Base-by-base conservation (phyloP, 257 asterid species). In the Vinca minor region DNA sequence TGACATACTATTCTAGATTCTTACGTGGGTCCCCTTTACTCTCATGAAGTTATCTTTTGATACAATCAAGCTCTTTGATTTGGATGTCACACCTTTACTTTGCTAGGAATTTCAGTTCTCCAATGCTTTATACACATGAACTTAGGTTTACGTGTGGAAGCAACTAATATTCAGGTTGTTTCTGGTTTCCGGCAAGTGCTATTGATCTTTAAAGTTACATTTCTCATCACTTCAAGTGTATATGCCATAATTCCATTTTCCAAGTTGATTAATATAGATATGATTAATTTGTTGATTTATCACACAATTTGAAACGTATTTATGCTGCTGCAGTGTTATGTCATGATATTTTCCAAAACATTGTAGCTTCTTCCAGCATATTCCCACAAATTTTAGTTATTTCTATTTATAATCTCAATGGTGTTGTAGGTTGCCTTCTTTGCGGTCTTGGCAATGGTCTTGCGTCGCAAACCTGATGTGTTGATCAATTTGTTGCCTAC, bases 391-490 rank as follows among this genome's bases (percentile, higher is more conserved):
- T 58, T n/a, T 38, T 38, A 34, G 4, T 23, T 65, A 23, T 7
- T 5, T 59, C 49, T 17, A 3, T n/a, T 50, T 23, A 15, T 14
- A 64, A 48, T 68, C 35, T 7, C 5, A 47, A 32, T 15, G 59
- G 2, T 11, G 21, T 32, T 66, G 62, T 58, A 77, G 81, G 78
- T 73, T 69, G 78, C 78, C 41, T 65, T 77, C 42, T 77, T 77
- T 65, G 57, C 65, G 58, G 78, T 72, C 65, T 63, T 69, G 42
- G 81, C 81, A 10, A 77, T 72, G 76, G 67, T 77, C 35, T 50
- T 77, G 61, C 74, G 76, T 5, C 71, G 72, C 46, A 69, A 77
- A 65, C 81, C 78, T 3, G 81, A 73, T 48, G 81, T 72, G n/a
- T 21, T 77, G 55, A 56, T 72, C 32, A 65, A 45, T 65, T 20